Conservation (phyloP, 345 rosid genomes). For the Erodium maritimum region DNA sequence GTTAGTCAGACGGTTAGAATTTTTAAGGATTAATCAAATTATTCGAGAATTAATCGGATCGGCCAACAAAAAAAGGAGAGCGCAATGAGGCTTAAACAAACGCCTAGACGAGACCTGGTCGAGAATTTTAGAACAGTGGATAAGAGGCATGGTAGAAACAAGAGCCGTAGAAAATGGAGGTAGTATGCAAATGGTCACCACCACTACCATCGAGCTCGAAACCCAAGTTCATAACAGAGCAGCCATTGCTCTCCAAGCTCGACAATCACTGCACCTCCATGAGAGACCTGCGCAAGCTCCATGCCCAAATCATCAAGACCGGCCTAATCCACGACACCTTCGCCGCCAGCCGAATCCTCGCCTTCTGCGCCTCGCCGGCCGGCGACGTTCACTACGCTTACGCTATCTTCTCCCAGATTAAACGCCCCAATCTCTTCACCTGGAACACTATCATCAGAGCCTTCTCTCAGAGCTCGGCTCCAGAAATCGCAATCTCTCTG, state of each 20-base stretch:
- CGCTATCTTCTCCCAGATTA: conserved; percentile 33
- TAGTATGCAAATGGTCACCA: neutral
- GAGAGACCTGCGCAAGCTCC: conserved; percentile 55
- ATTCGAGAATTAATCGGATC: no score
- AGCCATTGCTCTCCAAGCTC: conserved; percentile 35
- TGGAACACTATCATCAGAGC: conserved; percentile 75
- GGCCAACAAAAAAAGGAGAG: no score
- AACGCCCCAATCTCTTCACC: conserved; percentile 38
- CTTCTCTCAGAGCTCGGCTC: conserved; percentile 50
- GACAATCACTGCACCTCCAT: conserved; percentile 38
- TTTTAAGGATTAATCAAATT: no score
- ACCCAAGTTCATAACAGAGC: conserved; percentile 21
- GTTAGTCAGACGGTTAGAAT: no score
- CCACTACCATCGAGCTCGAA: conserved; percentile 19
- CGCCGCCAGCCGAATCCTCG: conserved; percentile 54
- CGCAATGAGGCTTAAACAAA: no score
- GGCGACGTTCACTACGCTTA: conserved; percentile 61
- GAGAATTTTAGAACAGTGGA: no score
- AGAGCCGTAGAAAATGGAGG: no score
- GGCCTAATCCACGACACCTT: conserved; percentile 33
- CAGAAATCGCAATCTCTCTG: conserved; percentile 36
- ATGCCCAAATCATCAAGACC: conserved; percentile 61
- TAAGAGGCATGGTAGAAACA: no score
- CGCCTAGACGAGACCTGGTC: no score
- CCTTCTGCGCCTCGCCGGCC: conserved; percentile 43